Evolutionary conservation across 768 basidiomycete species (phyloP).

Genomic region (Lactarius deliciosus): DNA sequence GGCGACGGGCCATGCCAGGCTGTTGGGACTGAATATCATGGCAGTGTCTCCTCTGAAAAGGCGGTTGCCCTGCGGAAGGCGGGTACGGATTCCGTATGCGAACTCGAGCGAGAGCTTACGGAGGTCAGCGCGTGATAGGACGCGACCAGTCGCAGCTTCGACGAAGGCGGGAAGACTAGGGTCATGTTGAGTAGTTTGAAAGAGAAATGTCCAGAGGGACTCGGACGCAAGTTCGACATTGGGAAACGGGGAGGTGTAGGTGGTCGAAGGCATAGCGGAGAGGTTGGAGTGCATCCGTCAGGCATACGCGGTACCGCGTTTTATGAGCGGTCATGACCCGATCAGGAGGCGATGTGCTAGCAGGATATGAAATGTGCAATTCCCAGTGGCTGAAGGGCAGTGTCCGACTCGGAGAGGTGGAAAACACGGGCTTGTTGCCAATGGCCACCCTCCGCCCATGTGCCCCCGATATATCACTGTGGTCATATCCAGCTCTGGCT

Average conservation of each 20-base stretch:
- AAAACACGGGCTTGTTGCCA: not conserved
- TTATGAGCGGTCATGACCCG: not conserved
- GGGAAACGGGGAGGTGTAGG: slow-evolving; percentile 13
- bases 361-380: not conserved
- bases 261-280: slow-evolving; percentile 27
- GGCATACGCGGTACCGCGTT: not conserved
- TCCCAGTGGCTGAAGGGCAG: not conserved
- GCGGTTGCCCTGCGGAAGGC: slow-evolving; percentile 30
- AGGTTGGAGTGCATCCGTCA: not conserved
- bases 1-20: slow-evolving; percentile 52
- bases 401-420: not conserved
- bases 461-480: too few relatives aligned
- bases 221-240: slow-evolving; percentile 29
- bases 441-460: not conserved
- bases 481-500: not conserved
- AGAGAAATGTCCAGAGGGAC: slow-evolving; percentile 26
- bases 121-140: slow-evolving; percentile 55
- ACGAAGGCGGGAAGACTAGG: slow-evolving; percentile 52
- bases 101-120: slow-evolving; percentile 55
- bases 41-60: slow-evolving; percentile 54
- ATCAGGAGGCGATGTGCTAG: not conserved
- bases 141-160: slow-evolving; percentile 58
- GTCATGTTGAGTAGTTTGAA: slow-evolving; percentile 15
- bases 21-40: slow-evolving; percentile 71
- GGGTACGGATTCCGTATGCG: slow-evolving; percentile 53